Evolutionary conservation across 1,284 basidiomycete species (phyloP).

Genomic region (Ustilago sp.): DNA sequence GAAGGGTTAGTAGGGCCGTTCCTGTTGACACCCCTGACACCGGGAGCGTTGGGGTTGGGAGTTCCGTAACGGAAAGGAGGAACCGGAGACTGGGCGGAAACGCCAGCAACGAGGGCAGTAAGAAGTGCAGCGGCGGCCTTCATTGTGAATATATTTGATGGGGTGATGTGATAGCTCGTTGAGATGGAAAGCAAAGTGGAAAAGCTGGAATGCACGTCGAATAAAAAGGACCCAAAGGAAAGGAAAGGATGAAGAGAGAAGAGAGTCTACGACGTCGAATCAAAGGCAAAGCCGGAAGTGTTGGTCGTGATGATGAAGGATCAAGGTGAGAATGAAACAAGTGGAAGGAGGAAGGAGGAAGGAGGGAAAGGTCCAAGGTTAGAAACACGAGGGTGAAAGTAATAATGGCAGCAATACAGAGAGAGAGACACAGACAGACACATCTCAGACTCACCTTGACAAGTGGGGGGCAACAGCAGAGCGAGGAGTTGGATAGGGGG

Average conservation of each 20-base stretch:
- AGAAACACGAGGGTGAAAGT: conserved; percentile 6
- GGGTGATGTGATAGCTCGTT: conserved; percentile 11
- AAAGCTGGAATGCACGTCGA: conserved; percentile 8
- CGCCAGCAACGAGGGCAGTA: conserved; percentile 37
- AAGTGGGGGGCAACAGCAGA: background rate
- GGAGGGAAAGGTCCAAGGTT: background rate
- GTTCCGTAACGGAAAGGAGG: conserved; percentile 63
- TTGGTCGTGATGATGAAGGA: conserved; percentile 3
- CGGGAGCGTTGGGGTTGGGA: conserved; percentile 51
- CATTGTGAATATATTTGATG: conserved; percentile 21
- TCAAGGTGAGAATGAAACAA: background rate
- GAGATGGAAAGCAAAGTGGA: conserved; percentile 1
- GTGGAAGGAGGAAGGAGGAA: conserved; percentile 13
- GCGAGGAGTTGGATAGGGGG: background rate
- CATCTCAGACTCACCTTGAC: background rate
- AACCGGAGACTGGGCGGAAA: conserved; percentile 34
- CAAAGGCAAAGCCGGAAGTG: background rate
- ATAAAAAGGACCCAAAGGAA: conserved; percentile 2
- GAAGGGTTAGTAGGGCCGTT: conserved; percentile 65
- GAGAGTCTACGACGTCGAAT: conserved; percentile 7
- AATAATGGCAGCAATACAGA: background rate
- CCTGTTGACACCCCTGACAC: conserved; percentile 53
- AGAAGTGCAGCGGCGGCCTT: conserved; percentile 47
- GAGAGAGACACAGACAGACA: background rate
- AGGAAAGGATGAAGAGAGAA: conserved; percentile 14